Evolutionary conservation across 768 basidiomycete genomes (phyloP), one percentile per base, ranked within the genome.

Genomic region (Tulasnella sp.): DNA sequence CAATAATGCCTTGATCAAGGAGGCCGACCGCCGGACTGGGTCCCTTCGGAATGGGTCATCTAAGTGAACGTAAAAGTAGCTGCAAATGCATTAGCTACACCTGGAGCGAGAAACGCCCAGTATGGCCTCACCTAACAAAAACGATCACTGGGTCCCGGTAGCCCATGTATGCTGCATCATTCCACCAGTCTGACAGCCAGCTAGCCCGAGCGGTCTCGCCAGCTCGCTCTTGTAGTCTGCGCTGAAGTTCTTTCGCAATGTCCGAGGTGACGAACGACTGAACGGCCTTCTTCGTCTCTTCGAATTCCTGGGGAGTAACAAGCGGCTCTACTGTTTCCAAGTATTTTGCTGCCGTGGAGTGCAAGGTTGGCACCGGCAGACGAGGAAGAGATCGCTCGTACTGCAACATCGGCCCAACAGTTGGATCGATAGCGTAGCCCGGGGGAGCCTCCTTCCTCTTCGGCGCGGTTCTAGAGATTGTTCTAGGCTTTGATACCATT

Each of bases 141-240:
- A 59, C 58, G 45, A 59, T 47, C 15, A 59, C 58, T 4, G 58
- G 58, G 26, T 63, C 11, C 24, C 74, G 58, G 64, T 74, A 76
- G 1, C 70, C 69, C 75, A 76, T 76, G 64, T 76, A 76, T 8
- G 94, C 94, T 3, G 71, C 80, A 34, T 96, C 90, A 72, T 98
- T 94, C 95, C 95, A 99, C 96, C 96, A 99, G 53, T 95, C 91
- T 49, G 80, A 79, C n/a, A 99, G 77, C 96, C 96, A 99, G 60
- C 69, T 56, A 17, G 66, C 74, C 75, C 54, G 73, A 70, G 17
- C 70, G 1, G 80, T 78, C 24, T 81, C 76, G 0, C 76, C 75
- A 0, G 92, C 91, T 1, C 93, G 80, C 21, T 79, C 76, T 68
- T 89, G 77, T 32, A 98, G 77, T 2, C 96, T 77, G 34, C 74